phyloP scores from a whole-genome alignment of 352 stramenopile genomes.

The Salisapilia sapeloensis region DNA sequence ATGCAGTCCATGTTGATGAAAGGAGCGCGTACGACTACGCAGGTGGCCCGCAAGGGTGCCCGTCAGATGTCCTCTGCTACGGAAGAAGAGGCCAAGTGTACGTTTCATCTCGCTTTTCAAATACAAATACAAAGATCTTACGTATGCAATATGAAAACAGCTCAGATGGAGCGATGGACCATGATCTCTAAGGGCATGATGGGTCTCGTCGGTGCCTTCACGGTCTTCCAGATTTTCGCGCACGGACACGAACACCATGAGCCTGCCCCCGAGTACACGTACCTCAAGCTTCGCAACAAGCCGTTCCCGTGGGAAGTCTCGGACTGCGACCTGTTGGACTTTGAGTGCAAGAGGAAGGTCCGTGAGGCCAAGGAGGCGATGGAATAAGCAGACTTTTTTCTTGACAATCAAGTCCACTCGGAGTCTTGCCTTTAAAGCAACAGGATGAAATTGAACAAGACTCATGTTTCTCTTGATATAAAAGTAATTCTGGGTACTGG shows the following conservation, averaged over 20 bases:
- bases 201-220: slow-evolving; percentile 28
- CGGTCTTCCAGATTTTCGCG: slow-evolving; percentile 31
- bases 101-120: slow-evolving; percentile 2
- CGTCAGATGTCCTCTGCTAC: slow-evolving; percentile 69
- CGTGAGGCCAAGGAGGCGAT: slow-evolving; percentile 49
- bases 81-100: slow-evolving; percentile 69
- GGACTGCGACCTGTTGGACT: slow-evolving; percentile 68
- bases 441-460: slow-evolving; percentile 1
- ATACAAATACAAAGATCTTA: background rate
- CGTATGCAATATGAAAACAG: slow-evolving; percentile 6
- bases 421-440: background rate
- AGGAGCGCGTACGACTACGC: slow-evolving; percentile 23
- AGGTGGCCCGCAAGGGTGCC: slow-evolving; percentile 31
- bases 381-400: slow-evolving; percentile 14
- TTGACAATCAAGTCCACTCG: background rate
- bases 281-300: slow-evolving; percentile 82
- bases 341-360: slow-evolving; percentile 45
- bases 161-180: slow-evolving; percentile 75
- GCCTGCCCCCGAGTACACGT: slow-evolving; percentile 40
- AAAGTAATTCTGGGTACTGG: too few species aligned
- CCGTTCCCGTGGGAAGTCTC: slow-evolving; percentile 70
- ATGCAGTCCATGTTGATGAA: slow-evolving; percentile 46
- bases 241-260: slow-evolving; percentile 47
- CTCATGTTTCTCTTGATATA: slow-evolving; percentile 1
- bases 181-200: slow-evolving; percentile 80